Conservation (phyloP, 306 rosid genomes). For the Fragaria vesca region DNA sequence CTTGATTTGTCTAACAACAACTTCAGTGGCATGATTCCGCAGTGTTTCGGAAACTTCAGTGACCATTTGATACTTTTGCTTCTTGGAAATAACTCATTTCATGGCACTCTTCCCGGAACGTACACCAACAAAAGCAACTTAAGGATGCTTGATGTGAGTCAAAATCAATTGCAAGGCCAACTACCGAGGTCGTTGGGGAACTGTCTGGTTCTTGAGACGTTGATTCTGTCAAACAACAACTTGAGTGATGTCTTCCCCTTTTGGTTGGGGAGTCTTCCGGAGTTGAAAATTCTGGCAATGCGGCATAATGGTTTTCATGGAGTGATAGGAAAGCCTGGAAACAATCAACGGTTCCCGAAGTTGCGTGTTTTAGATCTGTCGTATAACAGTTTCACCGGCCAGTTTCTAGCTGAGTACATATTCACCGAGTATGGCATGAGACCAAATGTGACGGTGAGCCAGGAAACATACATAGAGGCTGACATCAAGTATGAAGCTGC, state of each 20-base stretch:
- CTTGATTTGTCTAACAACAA: slow-evolving; percentile 19
- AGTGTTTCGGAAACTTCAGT: slow-evolving; percentile 10
- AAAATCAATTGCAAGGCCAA: not conserved
- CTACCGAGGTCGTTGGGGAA: no score
- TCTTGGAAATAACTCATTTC: not conserved
- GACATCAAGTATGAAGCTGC: no score
- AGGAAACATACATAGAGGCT: no score
- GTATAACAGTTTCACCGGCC: not conserved
- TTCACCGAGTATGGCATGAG: not conserved
- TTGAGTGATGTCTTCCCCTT: not conserved
- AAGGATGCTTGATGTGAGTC: slow-evolving; percentile 9
- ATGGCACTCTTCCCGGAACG: not conserved
- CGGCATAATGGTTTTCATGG: not conserved
- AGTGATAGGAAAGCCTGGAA: not conserved
- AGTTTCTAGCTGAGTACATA: not conserved
- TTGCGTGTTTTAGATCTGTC: not conserved
- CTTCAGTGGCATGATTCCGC: slow-evolving; percentile 15
- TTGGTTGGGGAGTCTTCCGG: not conserved
- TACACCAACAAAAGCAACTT: not conserved
- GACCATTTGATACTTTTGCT: not conserved
- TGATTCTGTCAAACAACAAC: no score
- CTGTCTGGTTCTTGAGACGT: no score
- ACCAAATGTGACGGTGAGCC: no score
- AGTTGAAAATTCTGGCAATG: not conserved
- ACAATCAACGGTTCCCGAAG: not conserved